These are phyloP conservation scores for Coffea eugenioides DNA, from an alignment of 257 asterid genomes.

Conservation along the genomic window DNA sequence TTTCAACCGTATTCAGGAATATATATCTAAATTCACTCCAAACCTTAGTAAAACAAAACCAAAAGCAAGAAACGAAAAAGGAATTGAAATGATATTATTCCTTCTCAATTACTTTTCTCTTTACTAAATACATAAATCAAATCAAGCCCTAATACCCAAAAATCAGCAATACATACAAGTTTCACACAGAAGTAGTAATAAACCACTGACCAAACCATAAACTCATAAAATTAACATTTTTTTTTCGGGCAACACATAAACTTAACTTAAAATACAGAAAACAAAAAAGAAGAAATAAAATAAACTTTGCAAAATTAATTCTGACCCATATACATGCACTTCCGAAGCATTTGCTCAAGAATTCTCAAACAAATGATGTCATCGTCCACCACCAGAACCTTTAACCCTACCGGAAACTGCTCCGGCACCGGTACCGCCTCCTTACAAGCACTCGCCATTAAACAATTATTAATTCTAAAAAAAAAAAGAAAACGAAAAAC, in stretches of 20 bases:
- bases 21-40: neutral
- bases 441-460: conserved; percentile 5
- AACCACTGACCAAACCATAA: neutral
- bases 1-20: neutral
- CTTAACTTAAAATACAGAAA: neutral
- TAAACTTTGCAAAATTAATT: neutral
- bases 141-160: neutral
- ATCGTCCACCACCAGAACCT: conserved; percentile 80
- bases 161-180: neutral
- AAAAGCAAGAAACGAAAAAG: neutral
- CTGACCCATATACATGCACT: conserved; percentile 64
- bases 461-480: neutral
- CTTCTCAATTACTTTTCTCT: neutral
- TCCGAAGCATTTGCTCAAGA: conserved; percentile 74
- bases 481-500: neutral
- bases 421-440: conserved; percentile 41
- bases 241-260: neutral
- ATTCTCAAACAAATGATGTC: conserved; percentile 59
- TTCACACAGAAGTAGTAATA: neutral
- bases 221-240: no score
- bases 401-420: conserved; percentile 71
- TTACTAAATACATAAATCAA: neutral
- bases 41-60: neutral
- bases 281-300: neutral
- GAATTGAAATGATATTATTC: neutral